Conservation (phyloP, 2,329 filamentous ascomycete genomes). For the Fusarium falciforme region DNA sequence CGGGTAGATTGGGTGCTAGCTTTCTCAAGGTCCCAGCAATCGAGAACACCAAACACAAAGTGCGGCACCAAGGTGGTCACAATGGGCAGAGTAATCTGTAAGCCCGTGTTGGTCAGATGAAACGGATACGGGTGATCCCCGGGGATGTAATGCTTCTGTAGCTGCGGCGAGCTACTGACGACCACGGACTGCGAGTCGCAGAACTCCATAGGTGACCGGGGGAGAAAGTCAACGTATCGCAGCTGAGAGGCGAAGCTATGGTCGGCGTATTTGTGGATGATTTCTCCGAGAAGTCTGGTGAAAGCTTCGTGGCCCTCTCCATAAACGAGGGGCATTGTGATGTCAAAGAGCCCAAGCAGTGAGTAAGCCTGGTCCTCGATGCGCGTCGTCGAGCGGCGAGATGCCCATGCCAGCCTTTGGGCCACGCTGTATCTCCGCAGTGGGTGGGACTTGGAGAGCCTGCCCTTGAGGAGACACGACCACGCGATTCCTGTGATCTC, state of each 20-base stretch:
- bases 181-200: background rate
- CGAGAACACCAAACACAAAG: background rate
- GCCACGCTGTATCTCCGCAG: background rate
- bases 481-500: background rate
- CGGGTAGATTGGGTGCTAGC: background rate
- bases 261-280: background rate
- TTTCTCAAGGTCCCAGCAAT: background rate
- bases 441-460: background rate
- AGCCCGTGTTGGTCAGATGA: background rate
- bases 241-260: background rate
- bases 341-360: background rate
- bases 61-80: background rate
- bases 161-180: rapidly evolving
- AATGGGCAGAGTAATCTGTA: background rate
- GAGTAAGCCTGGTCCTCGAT: background rate
- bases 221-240: background rate
- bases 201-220: background rate
- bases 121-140: background rate
- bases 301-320: background rate
- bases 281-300: background rate
- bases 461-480: background rate
- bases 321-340: background rate
- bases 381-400: background rate
- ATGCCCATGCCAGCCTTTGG: background rate
- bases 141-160: background rate